phyloP scores from a whole-genome alignment of 345 rosid genomes.

The Eutrema heterophyllum region DNA sequence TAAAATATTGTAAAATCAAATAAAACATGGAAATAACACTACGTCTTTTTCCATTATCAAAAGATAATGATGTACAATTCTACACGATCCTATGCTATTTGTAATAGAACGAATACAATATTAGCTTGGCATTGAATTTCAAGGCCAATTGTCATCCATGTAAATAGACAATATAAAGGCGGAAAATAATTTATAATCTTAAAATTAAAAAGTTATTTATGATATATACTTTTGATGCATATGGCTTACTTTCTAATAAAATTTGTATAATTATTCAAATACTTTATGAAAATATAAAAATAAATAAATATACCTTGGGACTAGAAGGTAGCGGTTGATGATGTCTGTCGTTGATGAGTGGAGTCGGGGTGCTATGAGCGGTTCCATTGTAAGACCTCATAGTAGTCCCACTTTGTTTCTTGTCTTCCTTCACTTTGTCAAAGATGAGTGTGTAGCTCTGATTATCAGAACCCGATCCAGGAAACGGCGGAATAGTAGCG shows the following conservation, averaged over 20 bases:
- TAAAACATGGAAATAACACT: background rate
- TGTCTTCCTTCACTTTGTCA: constrained; percentile 27
- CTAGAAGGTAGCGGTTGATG: constrained; percentile 22
- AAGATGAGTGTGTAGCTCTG: constrained; percentile 28
- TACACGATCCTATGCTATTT: background rate
- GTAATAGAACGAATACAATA: background rate
- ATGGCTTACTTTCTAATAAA: background rate
- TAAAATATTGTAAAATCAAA: no score
- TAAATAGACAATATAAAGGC: background rate
- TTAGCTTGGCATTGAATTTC: background rate
- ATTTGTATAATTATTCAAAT: background rate
- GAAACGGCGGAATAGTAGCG: constrained; percentile 26
- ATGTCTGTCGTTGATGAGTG: constrained; percentile 15
- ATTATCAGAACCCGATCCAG: constrained; percentile 19
- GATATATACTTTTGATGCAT: background rate
- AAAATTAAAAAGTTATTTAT: background rate
- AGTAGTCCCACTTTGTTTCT: background rate
- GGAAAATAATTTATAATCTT: background rate
- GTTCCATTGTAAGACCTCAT: constrained; percentile 3
- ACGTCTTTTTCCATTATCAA: no score
- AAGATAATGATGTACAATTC: no score
- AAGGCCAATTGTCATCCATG: background rate
- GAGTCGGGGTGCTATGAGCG: constrained; percentile 11
- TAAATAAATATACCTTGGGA: constrained; percentile 15
- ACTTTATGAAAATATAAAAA: background rate